phyloP scores from a whole-genome alignment of 2,329 filamentous ascomycete genomes.

The Huntiella bhutanensis region DNA sequence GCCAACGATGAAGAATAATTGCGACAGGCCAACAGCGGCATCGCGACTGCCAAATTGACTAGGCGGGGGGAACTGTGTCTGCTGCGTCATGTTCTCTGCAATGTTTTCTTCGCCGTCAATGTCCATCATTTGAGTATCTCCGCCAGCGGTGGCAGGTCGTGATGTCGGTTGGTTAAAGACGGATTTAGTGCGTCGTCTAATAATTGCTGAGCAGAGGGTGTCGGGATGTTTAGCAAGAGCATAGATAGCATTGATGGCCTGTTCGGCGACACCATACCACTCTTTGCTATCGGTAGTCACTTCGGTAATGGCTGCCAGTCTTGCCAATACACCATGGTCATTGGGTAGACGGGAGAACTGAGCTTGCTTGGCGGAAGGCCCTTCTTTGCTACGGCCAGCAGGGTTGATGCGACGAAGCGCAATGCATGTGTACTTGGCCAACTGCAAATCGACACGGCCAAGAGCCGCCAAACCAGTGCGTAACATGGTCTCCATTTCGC shows the following conservation, averaged over 20 bases:
- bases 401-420: slow-evolving; percentile 83
- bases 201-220: slow-evolving; percentile 74
- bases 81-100: slow-evolving; percentile 15
- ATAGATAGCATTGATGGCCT: slow-evolving; percentile 91
- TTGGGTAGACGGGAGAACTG: slow-evolving; percentile 68
- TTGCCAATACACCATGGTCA: slow-evolving; percentile 70
- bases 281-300: slow-evolving; percentile 80
- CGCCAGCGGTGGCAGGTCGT: slow-evolving; percentile 17
- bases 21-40: slow-evolving; percentile 60
- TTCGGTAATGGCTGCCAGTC: slow-evolving; percentile 69
- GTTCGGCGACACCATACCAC: slow-evolving; percentile 90
- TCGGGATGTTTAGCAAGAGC: slow-evolving; percentile 86
- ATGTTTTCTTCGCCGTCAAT: slow-evolving; percentile 14
- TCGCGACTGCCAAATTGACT: slow-evolving; percentile 26
- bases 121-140: slow-evolving; percentile 18
- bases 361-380: slow-evolving; percentile 46
- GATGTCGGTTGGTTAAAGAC: slow-evolving; percentile 41
- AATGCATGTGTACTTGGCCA: slow-evolving; percentile 91
- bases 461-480: slow-evolving; percentile 69
- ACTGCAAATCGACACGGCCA: slow-evolving; percentile 63
- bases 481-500: slow-evolving; percentile 87
- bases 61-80: slow-evolving; percentile 23
- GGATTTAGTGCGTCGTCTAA: slow-evolving; percentile 66
- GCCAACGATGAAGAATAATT: slow-evolving; percentile 84
- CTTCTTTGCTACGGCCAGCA: slow-evolving; percentile 42